A percentile compares a stretch with the other conserved stretches of the same genome.
phyloP scores from a whole-genome alignment of 306 rosid genomes.

The Begonia loranthoides region DNA sequence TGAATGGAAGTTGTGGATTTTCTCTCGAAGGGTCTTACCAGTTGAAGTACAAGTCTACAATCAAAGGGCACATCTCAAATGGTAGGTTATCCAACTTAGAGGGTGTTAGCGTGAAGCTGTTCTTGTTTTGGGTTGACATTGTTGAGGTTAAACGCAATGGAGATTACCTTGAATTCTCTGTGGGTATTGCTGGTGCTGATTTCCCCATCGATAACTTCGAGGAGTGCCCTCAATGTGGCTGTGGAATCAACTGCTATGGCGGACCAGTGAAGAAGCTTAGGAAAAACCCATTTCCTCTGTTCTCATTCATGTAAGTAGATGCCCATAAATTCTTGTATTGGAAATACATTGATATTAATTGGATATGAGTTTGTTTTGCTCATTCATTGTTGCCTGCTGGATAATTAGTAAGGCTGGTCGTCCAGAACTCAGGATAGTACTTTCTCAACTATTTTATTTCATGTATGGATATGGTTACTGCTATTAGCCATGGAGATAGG shows the following conservation, averaged over 20 bases:
- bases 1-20: conserved; percentile 11
- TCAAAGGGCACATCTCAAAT: conserved; percentile 13
- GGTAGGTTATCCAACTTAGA: conserved; percentile 9
- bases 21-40: too few relatives aligned
- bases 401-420: not conserved
- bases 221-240: conserved; percentile 21
- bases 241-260: conserved; percentile 17
- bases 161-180: conserved; percentile 15
- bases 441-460: too few relatives aligned
- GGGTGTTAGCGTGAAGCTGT: conserved; percentile 20
- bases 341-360: not conserved
- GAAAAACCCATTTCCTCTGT: conserved; percentile 1
- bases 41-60: conserved; percentile 13
- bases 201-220: conserved; percentile 19
- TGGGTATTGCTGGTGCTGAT: conserved; percentile 15
- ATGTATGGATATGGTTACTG: not conserved
- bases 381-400: not conserved
- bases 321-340: not conserved
- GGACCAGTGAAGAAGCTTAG: conserved; percentile 1
- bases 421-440: too few relatives aligned
- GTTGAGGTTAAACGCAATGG: conserved; percentile 13
- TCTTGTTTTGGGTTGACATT: conserved; percentile 18
- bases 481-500: too few relatives aligned
- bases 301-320: not conserved
- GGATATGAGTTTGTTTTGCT: too few relatives aligned